These are phyloP conservation scores for Penicillium argentinense DNA, from an alignment of 495 filamentous ascomycete species.

Conservation along the genomic window DNA sequence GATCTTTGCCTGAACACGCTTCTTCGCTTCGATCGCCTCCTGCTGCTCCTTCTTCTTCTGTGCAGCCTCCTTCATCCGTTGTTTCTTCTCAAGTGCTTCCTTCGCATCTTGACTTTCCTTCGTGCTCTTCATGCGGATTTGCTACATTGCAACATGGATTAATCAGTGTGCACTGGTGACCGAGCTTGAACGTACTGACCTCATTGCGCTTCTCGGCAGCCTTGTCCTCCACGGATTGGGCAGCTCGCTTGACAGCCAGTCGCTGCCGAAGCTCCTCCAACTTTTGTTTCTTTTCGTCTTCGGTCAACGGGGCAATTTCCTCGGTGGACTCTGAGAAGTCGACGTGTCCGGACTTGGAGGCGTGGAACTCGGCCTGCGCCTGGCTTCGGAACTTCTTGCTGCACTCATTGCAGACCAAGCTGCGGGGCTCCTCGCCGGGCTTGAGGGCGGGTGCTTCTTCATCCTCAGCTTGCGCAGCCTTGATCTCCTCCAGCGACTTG, in stretches of 20 bases:
- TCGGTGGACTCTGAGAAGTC: conserved; percentile 93
- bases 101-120: conserved; percentile 77
- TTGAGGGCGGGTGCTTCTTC: conserved; percentile 58
- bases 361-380: conserved; percentile 85
- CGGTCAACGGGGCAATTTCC: conserved; percentile 84
- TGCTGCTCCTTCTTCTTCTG: conserved; percentile 83
- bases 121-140: conserved; percentile 83
- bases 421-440: conserved; percentile 61
- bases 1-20: conserved; percentile 86
- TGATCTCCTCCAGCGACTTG: conserved; percentile 75
- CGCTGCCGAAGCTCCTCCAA: conserved; percentile 73
- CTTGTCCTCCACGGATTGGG: conserved; percentile 72
- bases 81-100: conserved; percentile 81
- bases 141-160: conserved; percentile 44
- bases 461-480: conserved; percentile 48
- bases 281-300: conserved; percentile 81
- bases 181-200: conserved; percentile 37
- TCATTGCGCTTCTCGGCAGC: conserved; percentile 88
- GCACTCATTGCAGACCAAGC: conserved; percentile 86
- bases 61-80: conserved; percentile 85
- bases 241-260: conserved; percentile 69
- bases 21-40: conserved; percentile 83
- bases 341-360: conserved; percentile 80
- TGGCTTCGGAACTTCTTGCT: conserved; percentile 83
- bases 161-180: not conserved